These are phyloP conservation scores for Chrysoporthe cubensis DNA, from an alignment of 2,329 filamentous ascomycete genomes.

Conservation along the genomic window DNA sequence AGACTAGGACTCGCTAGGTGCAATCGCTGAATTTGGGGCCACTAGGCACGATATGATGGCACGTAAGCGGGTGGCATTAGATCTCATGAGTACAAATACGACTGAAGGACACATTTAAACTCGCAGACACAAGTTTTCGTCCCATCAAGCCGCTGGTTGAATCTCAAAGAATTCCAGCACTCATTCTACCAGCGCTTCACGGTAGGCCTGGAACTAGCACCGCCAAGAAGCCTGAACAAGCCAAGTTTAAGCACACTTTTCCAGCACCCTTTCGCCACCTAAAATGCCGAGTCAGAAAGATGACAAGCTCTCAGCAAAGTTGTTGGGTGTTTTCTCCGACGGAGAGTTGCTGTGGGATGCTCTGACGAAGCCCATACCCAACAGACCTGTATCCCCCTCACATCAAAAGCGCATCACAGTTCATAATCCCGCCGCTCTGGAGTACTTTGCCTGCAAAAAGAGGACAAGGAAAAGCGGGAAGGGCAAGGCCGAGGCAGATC, in stretches of 20 bases:
- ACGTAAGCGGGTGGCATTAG: not conserved
- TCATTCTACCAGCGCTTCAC: not conserved
- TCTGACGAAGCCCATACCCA: not conserved
- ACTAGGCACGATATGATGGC: not conserved
- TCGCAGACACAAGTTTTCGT: not conserved
- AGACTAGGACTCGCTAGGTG: not conserved
- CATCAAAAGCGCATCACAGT: not conserved
- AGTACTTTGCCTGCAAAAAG: constrained; percentile 3
- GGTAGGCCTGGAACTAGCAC: not conserved
- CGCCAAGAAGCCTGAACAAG: not conserved
- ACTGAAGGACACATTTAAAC: not conserved
- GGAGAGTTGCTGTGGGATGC: not conserved
- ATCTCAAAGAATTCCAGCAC: not conserved
- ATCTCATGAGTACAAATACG: not conserved
- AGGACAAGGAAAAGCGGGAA: not conserved
- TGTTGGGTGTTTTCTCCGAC: not conserved
- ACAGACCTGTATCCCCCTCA: not conserved
- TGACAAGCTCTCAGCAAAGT: not conserved
- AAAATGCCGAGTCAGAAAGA: not conserved
- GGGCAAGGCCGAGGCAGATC: not conserved
- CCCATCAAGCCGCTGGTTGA: not conserved
- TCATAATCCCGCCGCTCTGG: not conserved
- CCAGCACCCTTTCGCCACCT: not conserved
- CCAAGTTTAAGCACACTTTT: not conserved
- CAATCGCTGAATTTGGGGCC: not conserved